A percentile compares a stretch with the other conserved stretches of the same genome.
phyloP scores from a whole-genome alignment of 2,329 filamentous ascomycete genomes.

The Albifimbria verrucaria region DNA sequence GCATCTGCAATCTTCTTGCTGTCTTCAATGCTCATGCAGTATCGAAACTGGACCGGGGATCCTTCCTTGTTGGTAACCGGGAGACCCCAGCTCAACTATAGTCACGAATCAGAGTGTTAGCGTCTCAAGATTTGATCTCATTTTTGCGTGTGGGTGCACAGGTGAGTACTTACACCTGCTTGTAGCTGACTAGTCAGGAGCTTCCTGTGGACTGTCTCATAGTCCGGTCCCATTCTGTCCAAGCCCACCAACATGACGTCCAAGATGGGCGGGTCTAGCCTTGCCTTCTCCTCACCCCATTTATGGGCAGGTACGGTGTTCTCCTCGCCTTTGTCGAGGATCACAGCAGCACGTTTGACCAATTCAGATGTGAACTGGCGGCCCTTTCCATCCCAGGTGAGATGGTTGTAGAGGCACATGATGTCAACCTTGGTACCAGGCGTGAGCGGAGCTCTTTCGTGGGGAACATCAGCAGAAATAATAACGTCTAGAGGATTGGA shows the following conservation, averaged over 20 bases:
- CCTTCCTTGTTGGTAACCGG: not conserved
- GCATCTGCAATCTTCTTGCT: constrained; percentile 1
- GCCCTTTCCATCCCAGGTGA: constrained; percentile 3
- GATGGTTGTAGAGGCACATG: constrained; percentile 2
- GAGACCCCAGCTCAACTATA: constrained; percentile 4
- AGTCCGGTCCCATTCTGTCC: not conserved
- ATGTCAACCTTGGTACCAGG: constrained; percentile 2
- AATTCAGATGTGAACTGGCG: constrained; percentile 1
- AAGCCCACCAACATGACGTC: constrained; percentile 2
- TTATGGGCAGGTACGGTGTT: not conserved
- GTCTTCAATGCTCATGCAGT: not conserved
- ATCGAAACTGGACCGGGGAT: not conserved
- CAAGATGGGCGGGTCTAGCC: constrained; percentile 2
- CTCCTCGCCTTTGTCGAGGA: not conserved
- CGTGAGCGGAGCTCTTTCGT: not conserved
- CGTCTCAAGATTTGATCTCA: not conserved
- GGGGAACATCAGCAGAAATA: constrained; percentile 3
- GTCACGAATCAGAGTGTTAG: not conserved
- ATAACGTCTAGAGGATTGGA: constrained; percentile 1
- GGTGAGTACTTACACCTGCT: not conserved
- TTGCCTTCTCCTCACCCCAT: constrained; percentile 5
- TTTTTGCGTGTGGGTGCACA: not conserved
- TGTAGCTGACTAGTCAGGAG: not conserved
- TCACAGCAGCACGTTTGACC: not conserved
- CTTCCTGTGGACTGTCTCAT: not conserved